Evolutionary conservation across 2,329 filamentous ascomycete species (phyloP), one percentile per base, ranked within the genome.

Genomic region (Aspergillus sp.): DNA sequence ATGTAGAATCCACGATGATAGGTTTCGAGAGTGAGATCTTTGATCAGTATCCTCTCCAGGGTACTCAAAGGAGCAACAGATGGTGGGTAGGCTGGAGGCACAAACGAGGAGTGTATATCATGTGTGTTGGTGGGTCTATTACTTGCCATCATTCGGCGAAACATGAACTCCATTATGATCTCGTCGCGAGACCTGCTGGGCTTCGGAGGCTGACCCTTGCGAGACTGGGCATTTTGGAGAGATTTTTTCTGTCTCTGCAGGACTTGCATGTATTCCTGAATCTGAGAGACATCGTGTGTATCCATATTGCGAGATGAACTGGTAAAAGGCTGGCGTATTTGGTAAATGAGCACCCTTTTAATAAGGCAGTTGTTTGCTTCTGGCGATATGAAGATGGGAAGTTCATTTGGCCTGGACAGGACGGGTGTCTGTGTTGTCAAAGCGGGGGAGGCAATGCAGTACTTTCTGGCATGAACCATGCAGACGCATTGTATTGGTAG

Each of bases 1-100:
- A 78, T 39, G 49, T 73, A 77, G 0, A 5, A 64, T 2, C 72
- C 76, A 5, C 73, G 67, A 64, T 79, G 76, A 56, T 78, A 74
- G 15, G 67, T 76, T 58, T 78, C 74, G 17, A 77, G 65, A n/a
- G 34, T 48, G 9, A 80, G 68, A 13, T 73, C 61, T 37, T 58
- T 62, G 49, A 78, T 70, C 44, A 61, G 56, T 9, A 70, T 55
- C 61, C 69, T 68, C 20, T 59, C 64, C 17, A 75, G 56, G 0
- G 59, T 54, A 17, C 40, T 45, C 15, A 68, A 49, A 0, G 62
- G 22, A 6, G 24, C 46, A 39, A 58, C 42, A 15, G 49, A 67
- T 0, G 68, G 67, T 13, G 42, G 24, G 44, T 70, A 70, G 22
- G 61, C 55, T 3, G 58, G 61, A 8, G 64, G 63, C 2, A 68